Evolutionary conservation across 2,329 filamentous ascomycete genomes (phyloP).

Genomic region (Aspergillus tamarii): DNA sequence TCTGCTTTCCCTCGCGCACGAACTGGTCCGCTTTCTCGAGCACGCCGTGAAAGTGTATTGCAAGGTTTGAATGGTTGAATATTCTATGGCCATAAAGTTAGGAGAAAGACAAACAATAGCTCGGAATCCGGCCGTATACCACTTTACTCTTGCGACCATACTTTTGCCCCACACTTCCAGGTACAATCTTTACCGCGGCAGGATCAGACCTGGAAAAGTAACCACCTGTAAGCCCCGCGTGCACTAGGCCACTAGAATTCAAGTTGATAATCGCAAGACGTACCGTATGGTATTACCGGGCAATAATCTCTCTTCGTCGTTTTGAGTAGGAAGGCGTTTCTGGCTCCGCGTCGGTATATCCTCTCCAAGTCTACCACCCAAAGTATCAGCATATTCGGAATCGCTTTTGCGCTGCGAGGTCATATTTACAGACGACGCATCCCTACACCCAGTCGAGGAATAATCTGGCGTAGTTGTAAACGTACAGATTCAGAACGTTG

Average conservation of each 20-base stretch:
- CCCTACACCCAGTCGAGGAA: slow-evolving; percentile 23
- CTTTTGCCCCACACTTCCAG: slow-evolving; percentile 25
- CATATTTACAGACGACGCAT: slow-evolving; percentile 30
- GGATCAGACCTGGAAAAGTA: slow-evolving; percentile 19
- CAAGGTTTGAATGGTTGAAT: slow-evolving; percentile 25
- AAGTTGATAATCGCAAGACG: slow-evolving; percentile 4
- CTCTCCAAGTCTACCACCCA: slow-evolving; percentile 18
- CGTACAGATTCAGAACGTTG: slow-evolving; percentile 20
- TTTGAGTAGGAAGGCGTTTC: slow-evolving; percentile 10
- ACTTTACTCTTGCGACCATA: slow-evolving; percentile 23
- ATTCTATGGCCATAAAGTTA: slow-evolving; percentile 6
- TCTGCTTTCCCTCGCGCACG: slow-evolving; percentile 27
- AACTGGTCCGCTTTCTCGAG: slow-evolving; percentile 38
- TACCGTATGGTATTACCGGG: slow-evolving; percentile 19
- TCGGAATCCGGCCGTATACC: slow-evolving; percentile 17
- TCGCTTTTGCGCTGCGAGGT: slow-evolving; percentile 6
- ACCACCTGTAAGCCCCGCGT: not conserved
- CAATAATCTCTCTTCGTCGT: slow-evolving; percentile 30
- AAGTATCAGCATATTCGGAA: slow-evolving; percentile 16
- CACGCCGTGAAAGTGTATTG: slow-evolving; percentile 29
- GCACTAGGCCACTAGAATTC: not conserved
- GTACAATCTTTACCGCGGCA: slow-evolving; percentile 31
- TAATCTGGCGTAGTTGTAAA: slow-evolving; percentile 21
- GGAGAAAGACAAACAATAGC: not conserved
- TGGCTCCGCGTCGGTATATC: slow-evolving; percentile 18